Base-by-base conservation (phyloP, 2,329 filamentous ascomycete genomes). In the Fusarium sp. region DNA sequence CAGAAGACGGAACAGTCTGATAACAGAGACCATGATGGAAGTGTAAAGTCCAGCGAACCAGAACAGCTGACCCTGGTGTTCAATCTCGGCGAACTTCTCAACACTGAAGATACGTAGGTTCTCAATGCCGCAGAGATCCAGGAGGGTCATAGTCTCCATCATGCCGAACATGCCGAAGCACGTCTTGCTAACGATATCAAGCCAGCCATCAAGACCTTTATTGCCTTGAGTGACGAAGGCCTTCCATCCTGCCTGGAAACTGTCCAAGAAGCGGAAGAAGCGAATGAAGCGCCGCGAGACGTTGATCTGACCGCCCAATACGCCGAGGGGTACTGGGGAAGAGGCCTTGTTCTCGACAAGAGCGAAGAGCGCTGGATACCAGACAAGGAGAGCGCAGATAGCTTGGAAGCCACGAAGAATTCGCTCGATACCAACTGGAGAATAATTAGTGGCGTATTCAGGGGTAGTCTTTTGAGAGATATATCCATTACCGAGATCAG, bases 111-210 rank as follows among this genome's bases (percentile, higher is more conserved):
- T 77, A 48, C 85, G 80, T 67, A 88, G 68, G 56, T 80, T 81
- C 44, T 79, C 72, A 20, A 86, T 76, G 20, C 75, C 75, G 52
- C 84, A 70, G 27, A 84, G 78, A 80, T 91, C 84, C 65, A 89
- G 82, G 49, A 92, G 84, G 0, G 89, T 91, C 43, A 85, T 76
- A 65, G 88, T 86, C 80, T 94, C 92, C 62, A 92, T 82, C 24
- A 92, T 80, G 58, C 91, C 86, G 76, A 92, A 93, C 62, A 91
- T 80, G 49, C 90, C 91, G 53, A 90, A 84, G 73, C 88, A 88
- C 9, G 85, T 86, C 79, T 85, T 86, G 52, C 85, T 84, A 18
- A 85, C 79, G 8, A 90, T 80, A 40, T 89, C 87, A 5, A 92
- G 80, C 80, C 80, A 85, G 27, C 72, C 77, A 53, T 81, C 83